Percentiles rank a stretch among this genome's conserved stretches.
Conservation (phyloP, 2,329 filamentous ascomycete genomes). For the Podosphaera aphanis region DNA sequence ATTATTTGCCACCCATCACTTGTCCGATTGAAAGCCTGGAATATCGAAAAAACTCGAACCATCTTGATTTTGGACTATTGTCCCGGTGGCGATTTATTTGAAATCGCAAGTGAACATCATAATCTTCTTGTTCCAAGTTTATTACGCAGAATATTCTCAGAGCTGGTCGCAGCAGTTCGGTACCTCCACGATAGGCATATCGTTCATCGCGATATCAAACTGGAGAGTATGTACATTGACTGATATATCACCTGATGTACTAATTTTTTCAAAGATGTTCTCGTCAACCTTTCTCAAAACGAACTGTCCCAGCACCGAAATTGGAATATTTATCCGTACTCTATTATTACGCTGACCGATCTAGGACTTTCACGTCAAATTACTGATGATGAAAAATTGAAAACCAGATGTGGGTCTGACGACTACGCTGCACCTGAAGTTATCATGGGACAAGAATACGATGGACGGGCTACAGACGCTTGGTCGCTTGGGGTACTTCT, state of each 20-base stretch:
- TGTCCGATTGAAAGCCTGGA: slow-evolving; percentile 80
- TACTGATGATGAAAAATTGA: slow-evolving; percentile 66
- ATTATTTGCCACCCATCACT: slow-evolving; percentile 71
- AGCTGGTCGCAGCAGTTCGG: slow-evolving; percentile 61
- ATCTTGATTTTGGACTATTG: slow-evolving; percentile 79
- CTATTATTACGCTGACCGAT: slow-evolving; percentile 74
- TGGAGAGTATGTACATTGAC: slow-evolving; percentile 50
- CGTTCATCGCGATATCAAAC: slow-evolving; percentile 91
- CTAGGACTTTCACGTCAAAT: slow-evolving; percentile 74
- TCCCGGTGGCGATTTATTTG: slow-evolving; percentile 83
- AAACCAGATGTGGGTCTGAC: slow-evolving; percentile 82
- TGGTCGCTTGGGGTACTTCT: slow-evolving; percentile 89
- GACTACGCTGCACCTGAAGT: slow-evolving; percentile 96
- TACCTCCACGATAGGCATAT: slow-evolving; percentile 73
- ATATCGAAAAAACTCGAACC: slow-evolving; percentile 57
- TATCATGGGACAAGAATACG: slow-evolving; percentile 82
- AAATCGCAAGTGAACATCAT: slow-evolving; percentile 55
- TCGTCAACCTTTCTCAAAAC: slow-evolving; percentile 56
- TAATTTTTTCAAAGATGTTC: slow-evolving; percentile 38
- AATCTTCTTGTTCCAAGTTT: slow-evolving; percentile 43
- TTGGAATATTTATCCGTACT: slow-evolving; percentile 55
- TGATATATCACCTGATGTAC: neutral
- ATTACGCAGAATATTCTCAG: slow-evolving; percentile 68
- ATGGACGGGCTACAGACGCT: slow-evolving; percentile 74
- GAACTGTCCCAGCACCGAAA: slow-evolving; percentile 37